Base-by-base conservation (phyloP, 345 rosid genomes). In the Psidium friedrichsthalianum region DNA sequence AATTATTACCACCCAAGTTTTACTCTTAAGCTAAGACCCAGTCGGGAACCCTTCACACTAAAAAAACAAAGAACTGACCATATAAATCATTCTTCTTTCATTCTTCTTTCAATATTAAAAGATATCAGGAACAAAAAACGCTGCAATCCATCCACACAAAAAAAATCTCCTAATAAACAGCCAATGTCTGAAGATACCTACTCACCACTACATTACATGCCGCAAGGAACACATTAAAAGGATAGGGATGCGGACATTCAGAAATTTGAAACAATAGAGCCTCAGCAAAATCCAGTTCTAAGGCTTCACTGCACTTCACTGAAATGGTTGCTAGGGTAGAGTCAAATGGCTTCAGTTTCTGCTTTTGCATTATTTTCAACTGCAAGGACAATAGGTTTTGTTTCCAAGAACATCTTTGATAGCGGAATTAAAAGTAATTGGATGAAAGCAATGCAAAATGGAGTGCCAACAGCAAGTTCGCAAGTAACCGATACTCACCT, bases 221-320 rank as follows among this genome's bases (percentile, higher is more conserved):
- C 64, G 87, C 88, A 83, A 97, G 94, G 89, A 95, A 91, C 59
- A 88, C 90, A 91, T 93, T 95, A 83, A 84, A 91, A 83, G 95
- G 95, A 90, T 84, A 85, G 18, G 95, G 90, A 86, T 88, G 51
- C 47, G 85, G 85, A 86, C 87, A 89, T 80, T 85, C 85, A 51
- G 94, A 91, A 86, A 95, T 87, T 88, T 91, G 92, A 88, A 91
- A 89, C 91, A 96, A 88, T 25, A 97, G 90, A 86, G 84, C 86
- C 90, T 97, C 98, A 82, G 98, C 98, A 81, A 92, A 88, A 91
- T 97, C 96, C 83, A 95, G 93, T 87, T 96, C 95, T 83, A 91
- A 85, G 69, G 90, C 93, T 86, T 84, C 89, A 86, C 98, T 93
- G 93, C 95, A 95, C 83, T 82, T 88, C 18, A 91, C 85, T 82